phyloP scores from a whole-genome alignment of 805 yeast species.

The Starmerella floricola region DNA sequence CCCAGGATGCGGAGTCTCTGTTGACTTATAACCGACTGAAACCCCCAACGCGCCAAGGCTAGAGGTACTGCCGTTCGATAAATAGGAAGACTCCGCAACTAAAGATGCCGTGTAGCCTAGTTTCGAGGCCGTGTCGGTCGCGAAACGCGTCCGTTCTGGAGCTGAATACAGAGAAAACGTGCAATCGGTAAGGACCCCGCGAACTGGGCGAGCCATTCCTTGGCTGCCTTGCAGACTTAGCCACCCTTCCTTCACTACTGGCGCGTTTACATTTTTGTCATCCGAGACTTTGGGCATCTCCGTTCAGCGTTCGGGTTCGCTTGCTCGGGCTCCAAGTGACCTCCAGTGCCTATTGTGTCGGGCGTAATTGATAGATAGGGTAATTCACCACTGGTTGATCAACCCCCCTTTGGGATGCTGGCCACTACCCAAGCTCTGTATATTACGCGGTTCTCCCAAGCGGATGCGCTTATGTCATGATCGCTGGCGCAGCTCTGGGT shows the following conservation, averaged over 20 bases:
- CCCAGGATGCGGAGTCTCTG: neutral
- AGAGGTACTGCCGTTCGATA: neutral
- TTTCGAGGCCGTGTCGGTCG: neutral
- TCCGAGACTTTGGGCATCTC: constrained; percentile 1
- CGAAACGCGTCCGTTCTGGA: neutral
- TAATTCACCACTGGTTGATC: no score
- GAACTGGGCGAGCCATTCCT: constrained; percentile 12
- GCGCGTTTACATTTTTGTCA: constrained; percentile 1
- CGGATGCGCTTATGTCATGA: no score
- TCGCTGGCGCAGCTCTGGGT: no score
- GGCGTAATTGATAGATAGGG: no score
- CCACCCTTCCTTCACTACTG: constrained; percentile 16
- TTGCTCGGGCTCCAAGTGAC: neutral
- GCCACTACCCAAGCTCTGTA: no score
- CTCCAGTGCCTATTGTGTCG: no score
- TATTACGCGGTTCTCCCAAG: no score
- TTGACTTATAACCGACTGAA: neutral
- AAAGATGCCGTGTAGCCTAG: neutral
- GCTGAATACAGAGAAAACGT: constrained; percentile 1
- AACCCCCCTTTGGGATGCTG: no score
- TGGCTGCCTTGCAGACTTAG: constrained; percentile 16
- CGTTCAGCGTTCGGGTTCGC: neutral
- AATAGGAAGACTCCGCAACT: no score
- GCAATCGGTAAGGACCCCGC: constrained; percentile 5
- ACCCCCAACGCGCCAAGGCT: neutral